These are phyloP conservation scores for Malbranchea cinnamomea DNA, from an alignment of 2,329 filamentous ascomycete genomes.

Conservation along the genomic window DNA sequence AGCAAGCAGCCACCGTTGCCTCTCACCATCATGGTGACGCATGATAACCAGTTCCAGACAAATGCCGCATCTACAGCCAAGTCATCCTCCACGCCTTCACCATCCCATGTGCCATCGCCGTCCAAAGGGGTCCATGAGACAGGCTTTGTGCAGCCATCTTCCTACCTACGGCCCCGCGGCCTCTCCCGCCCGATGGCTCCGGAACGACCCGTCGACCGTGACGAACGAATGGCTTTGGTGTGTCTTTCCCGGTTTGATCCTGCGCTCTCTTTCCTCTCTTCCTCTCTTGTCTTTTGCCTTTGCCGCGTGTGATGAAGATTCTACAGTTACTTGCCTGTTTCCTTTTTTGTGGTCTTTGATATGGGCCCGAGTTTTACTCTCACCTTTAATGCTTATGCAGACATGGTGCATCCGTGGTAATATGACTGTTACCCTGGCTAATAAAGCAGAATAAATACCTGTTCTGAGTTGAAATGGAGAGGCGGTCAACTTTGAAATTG, in stretches of 20 bases:
- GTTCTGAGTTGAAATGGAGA: no score
- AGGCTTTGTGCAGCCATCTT: constrained; percentile 34
- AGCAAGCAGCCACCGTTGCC: constrained; percentile 7
- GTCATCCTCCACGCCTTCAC: constrained; percentile 6
- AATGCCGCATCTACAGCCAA: constrained; percentile 12
- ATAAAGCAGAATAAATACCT: no score
- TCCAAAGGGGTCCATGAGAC: constrained; percentile 25
- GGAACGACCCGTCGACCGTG: constrained; percentile 33
- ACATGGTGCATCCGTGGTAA: no score
- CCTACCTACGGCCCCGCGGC: constrained; percentile 29
- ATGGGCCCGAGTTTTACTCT: no score
- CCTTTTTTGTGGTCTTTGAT: no score
- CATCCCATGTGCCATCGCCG: constrained; percentile 8
- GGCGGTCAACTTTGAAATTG: no score
- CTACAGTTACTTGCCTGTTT: no score
- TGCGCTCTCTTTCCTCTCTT: constrained; percentile 4
- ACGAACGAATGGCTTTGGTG: constrained; percentile 36
- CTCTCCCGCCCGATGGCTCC: constrained; percentile 27
- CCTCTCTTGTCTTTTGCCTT: constrained; percentile 3
- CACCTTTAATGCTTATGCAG: no score
- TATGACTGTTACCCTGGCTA: no score
- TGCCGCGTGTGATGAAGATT: no score
- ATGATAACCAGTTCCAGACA: constrained; percentile 14
- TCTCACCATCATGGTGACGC: constrained; percentile 14
- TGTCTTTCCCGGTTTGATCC: constrained; percentile 13